phyloP scores from a whole-genome alignment of 2,329 filamentous ascomycete genomes.

The Cladophialophora chaetospira region DNA sequence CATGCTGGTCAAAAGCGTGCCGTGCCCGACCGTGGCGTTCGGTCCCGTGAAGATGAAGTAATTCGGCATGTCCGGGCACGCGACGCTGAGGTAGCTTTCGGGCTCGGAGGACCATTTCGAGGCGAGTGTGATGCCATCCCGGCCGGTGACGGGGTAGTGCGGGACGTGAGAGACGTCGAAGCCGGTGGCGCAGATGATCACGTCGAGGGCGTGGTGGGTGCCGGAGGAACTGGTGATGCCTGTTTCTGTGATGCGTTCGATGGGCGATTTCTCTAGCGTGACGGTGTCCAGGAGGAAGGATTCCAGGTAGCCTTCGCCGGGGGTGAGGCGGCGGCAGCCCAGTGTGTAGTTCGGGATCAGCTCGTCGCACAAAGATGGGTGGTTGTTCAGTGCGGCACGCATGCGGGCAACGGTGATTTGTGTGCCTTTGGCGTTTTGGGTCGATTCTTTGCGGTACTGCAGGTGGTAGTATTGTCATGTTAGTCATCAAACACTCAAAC shows the following conservation, averaged over 20 bases:
- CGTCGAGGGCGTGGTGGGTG: slow-evolving; percentile 34
- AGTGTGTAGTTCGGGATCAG: slow-evolving; percentile 35
- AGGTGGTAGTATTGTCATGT: not conserved
- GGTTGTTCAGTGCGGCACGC: slow-evolving; percentile 26
- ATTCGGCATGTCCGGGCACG: slow-evolving; percentile 38
- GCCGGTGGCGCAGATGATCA: slow-evolving; percentile 46
- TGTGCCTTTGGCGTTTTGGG: slow-evolving; percentile 25
- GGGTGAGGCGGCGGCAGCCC: slow-evolving; percentile 53
- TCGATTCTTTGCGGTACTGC: slow-evolving; percentile 25
- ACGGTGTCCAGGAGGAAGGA: slow-evolving; percentile 47
- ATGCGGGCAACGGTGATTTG: slow-evolving; percentile 23
- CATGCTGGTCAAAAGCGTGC: slow-evolving; percentile 34
- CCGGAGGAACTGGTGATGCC: slow-evolving; percentile 34
- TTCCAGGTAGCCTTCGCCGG: slow-evolving; percentile 56
- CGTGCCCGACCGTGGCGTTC: slow-evolving; percentile 36
- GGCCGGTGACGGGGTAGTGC: slow-evolving; percentile 40
- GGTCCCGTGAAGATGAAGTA: slow-evolving; percentile 41
- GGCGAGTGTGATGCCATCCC: slow-evolving; percentile 34
- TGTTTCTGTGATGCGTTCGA: slow-evolving; percentile 37
- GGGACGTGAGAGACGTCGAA: slow-evolving; percentile 44
- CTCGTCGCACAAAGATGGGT: slow-evolving; percentile 28
- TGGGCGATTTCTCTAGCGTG: slow-evolving; percentile 37
- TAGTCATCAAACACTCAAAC: not conserved
- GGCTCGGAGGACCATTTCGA: slow-evolving; percentile 36
- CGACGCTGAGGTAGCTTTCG: slow-evolving; percentile 35